Conservation (phyloP, 2,329 filamentous ascomycete genomes). For the Harringtonia lauricola region DNA sequence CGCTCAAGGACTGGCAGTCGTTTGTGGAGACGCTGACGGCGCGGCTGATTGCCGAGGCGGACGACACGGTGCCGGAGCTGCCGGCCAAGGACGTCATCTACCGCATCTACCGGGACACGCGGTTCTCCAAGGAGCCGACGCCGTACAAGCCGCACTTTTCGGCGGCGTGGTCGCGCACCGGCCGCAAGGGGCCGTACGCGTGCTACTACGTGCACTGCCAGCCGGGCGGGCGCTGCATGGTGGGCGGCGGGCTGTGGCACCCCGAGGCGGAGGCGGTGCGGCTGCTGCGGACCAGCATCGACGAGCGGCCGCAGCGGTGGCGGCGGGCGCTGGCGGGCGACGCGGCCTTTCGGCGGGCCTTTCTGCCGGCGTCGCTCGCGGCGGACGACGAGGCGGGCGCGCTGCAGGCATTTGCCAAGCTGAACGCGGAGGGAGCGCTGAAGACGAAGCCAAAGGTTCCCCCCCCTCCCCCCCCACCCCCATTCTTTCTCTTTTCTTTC, state of each 20-base stretch:
- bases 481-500: not conserved
- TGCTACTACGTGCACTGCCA: slow-evolving; percentile 81
- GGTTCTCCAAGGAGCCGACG: slow-evolving; percentile 74
- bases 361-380: slow-evolving; percentile 44
- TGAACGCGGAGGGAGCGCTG: slow-evolving; percentile 64
- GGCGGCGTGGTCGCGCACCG: slow-evolving; percentile 78
- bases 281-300: slow-evolving; percentile 62
- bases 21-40: slow-evolving; percentile 65
- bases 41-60: slow-evolving; percentile 52
- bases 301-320: slow-evolving; percentile 59
- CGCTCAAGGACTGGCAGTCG: slow-evolving; percentile 70
- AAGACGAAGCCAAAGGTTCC: slow-evolving; percentile 79
- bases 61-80: slow-evolving; percentile 76
- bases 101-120: slow-evolving; percentile 76
- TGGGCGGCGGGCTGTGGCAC: slow-evolving; percentile 76
- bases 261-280: slow-evolving; percentile 58
- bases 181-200: slow-evolving; percentile 77
- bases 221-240: slow-evolving; percentile 52
- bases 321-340: slow-evolving; percentile 55
- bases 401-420: slow-evolving; percentile 56
- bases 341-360: slow-evolving; percentile 48
- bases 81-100: slow-evolving; percentile 80
- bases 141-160: slow-evolving; percentile 83
- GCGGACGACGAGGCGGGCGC: slow-evolving; percentile 44
- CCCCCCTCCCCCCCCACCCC: not conserved